Percentiles rank a stretch among this genome's conserved stretches.
These are phyloP conservation scores for Sporisorium reilianum DNA, from an alignment of 1,284 basidiomycete species.

Conservation along the genomic window DNA sequence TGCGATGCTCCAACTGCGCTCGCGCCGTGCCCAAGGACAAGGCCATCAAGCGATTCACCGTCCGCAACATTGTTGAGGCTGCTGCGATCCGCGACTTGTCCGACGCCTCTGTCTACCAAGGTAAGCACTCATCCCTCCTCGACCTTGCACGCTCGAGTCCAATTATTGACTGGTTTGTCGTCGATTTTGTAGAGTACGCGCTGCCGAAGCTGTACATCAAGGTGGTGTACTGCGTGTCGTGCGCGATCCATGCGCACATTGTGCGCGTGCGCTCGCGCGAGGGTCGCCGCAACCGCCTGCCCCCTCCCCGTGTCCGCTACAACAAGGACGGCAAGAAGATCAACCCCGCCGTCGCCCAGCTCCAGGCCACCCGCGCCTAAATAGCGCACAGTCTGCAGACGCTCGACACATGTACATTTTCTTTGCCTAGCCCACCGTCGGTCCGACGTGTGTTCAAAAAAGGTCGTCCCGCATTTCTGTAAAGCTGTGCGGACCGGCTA, in stretches of 20 bases:
- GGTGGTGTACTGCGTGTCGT: constrained; percentile 98
- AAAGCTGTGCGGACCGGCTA: neutral
- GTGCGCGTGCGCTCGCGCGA: constrained; percentile 68
- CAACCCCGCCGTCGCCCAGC: constrained; percentile 64
- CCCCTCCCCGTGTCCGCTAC: constrained; percentile 95
- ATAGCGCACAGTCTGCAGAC: no score
- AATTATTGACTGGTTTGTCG: neutral
- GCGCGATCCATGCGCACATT: constrained; percentile 97
- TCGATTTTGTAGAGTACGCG: constrained; percentile 78
- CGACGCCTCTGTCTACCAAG: constrained; percentile 90
- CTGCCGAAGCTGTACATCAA: constrained; percentile 99
- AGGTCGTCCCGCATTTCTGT: neutral
- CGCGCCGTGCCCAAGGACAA: constrained; percentile 77
- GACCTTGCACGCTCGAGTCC: no score
- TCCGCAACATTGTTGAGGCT: constrained; percentile 99
- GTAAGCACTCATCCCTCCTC: no score
- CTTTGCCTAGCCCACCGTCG: neutral
- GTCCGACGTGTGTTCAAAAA: constrained; percentile 1
- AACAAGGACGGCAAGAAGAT: constrained; percentile 88
- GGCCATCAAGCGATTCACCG: constrained; percentile 99
- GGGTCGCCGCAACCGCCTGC: constrained; percentile 71
- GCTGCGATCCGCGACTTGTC: constrained; percentile 97
- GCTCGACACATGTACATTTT: constrained; percentile 25
- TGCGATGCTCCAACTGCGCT: constrained; percentile 99
- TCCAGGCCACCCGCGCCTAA: constrained; percentile 52